These are phyloP conservation scores for Fomitiporia mediterranea DNA, from an alignment of 1,284 basidiomycete genomes.

Conservation along the genomic window DNA sequence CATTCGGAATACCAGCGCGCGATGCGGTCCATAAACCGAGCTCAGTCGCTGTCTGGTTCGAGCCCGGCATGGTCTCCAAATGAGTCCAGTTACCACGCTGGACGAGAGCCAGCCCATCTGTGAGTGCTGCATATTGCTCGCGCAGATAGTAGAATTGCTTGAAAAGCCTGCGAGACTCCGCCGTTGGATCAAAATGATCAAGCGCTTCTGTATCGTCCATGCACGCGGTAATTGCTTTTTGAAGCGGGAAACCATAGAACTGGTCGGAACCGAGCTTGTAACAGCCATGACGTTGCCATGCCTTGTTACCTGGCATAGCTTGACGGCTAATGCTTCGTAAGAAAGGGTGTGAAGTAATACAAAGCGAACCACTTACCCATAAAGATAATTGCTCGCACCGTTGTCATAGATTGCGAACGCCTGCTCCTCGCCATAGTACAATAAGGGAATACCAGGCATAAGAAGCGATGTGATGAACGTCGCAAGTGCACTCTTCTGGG, in stretches of 20 bases:
- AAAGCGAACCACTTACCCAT: conserved; percentile 52
- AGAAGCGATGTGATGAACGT: conserved; percentile 75
- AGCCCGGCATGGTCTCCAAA: conserved; percentile 73
- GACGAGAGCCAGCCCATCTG: conserved; percentile 80
- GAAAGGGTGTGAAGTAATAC: conserved; percentile 3
- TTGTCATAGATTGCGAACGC: conserved; percentile 83
- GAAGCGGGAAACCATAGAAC: conserved; percentile 86
- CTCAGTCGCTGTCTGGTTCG: conserved; percentile 73
- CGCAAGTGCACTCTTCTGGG: conserved; percentile 66
- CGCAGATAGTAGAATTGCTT: conserved; percentile 72
- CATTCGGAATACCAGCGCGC: conserved; percentile 51
- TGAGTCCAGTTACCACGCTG: conserved; percentile 82
- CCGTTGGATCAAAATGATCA: conserved; percentile 90
- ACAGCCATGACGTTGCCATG: conserved; percentile 91
- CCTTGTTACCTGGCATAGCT: conserved; percentile 77
- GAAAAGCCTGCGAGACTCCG: conserved; percentile 68
- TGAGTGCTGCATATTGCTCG: conserved; percentile 61
- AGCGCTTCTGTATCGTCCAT: conserved; percentile 84
- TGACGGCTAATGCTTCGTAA: conserved; percentile 62
- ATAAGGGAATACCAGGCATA: conserved; percentile 81
- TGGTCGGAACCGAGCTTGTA: conserved; percentile 84
- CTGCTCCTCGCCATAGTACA: conserved; percentile 88
- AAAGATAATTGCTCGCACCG: conserved; percentile 82
- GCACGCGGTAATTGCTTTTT: conserved; percentile 74
- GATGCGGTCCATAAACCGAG: conserved; percentile 83